These are phyloP conservation scores for Mentha longifolia DNA, from an alignment of 257 asterid species.

Conservation along the genomic window DNA sequence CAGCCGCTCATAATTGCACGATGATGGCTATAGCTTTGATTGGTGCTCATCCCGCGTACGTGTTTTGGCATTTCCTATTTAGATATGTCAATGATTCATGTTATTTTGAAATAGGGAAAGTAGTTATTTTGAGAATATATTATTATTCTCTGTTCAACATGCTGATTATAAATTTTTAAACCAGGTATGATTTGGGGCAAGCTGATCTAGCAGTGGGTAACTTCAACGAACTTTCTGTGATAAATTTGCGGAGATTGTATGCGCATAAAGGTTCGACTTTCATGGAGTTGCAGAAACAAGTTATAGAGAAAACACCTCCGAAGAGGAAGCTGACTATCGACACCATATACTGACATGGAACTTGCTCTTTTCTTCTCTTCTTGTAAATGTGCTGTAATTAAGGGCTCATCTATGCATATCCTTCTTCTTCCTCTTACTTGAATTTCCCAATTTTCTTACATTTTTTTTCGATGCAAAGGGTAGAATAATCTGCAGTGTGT, in stretches of 20 bases:
- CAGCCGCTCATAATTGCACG: conserved; percentile 98
- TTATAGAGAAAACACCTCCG: conserved; percentile 63
- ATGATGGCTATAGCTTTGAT: conserved; percentile 97
- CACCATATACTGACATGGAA: conserved; percentile 68
- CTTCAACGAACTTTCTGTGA: conserved; percentile 83
- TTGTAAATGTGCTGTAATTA: conserved; percentile 38
- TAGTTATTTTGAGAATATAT: background rate
- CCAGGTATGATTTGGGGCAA: conserved; percentile 85
- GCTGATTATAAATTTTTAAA: conserved; percentile 12
- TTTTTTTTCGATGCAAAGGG: background rate
- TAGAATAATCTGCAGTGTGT: conserved; percentile 6
- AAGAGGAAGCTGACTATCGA: conserved; percentile 85
- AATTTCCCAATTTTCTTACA: background rate
- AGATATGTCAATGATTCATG: background rate
- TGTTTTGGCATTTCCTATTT: conserved; percentile 12
- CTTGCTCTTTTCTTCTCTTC: background rate
- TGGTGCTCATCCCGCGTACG: conserved; percentile 98
- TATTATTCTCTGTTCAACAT: background rate
- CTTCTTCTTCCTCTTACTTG: background rate
- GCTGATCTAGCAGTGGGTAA: conserved; percentile 87
- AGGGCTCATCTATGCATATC: conserved; percentile 17
- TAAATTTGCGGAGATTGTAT: conserved; percentile 84
- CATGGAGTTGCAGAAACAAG: conserved; percentile 93
- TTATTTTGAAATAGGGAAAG: background rate
- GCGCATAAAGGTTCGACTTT: conserved; percentile 83